Evolutionary conservation across 441 rosid species (phyloP).

Genomic region (Lepidium campestre): DNA sequence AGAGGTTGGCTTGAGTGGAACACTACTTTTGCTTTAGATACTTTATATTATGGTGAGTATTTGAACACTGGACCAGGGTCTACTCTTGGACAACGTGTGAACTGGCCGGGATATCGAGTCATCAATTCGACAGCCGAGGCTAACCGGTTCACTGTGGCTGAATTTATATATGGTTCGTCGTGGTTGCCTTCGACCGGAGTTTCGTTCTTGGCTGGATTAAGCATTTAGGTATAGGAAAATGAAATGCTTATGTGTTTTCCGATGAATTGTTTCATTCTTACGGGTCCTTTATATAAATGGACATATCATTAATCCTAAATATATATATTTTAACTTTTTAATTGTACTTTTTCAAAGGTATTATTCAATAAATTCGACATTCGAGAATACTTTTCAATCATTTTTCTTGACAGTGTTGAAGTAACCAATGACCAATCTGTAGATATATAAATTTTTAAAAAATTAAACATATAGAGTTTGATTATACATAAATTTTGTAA

Average conservation of each 20-base stretch:
- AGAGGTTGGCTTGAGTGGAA: slow-evolving; percentile 96
- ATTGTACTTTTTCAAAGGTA: neutral
- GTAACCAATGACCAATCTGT: neutral
- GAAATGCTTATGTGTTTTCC: slow-evolving; percentile 8
- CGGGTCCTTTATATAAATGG: slow-evolving; percentile 16
- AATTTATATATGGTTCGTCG: slow-evolving; percentile 85
- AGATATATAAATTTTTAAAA: no score
- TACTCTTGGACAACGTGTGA: slow-evolving; percentile 51
- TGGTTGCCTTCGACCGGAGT: slow-evolving; percentile 98
- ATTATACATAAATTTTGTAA: neutral
- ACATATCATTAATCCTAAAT: slow-evolving; percentile 20
- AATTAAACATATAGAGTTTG: neutral
- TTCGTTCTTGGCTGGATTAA: slow-evolving; percentile 81
- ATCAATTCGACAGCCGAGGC: slow-evolving; percentile 69
- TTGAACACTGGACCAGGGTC: slow-evolving; percentile 82
- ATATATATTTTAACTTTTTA: slow-evolving; percentile 14
- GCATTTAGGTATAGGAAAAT: slow-evolving; percentile 33
- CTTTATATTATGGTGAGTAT: slow-evolving; percentile 86
- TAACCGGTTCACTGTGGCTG: slow-evolving; percentile 59
- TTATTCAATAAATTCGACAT: slow-evolving; percentile 1
- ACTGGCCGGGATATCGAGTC: slow-evolving; percentile 80
- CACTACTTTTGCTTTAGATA: slow-evolving; percentile 60
- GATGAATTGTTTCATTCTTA: slow-evolving; percentile 30
- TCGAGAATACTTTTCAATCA: neutral
- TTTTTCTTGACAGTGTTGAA: neutral